These are phyloP conservation scores for Prunus padus DNA, from an alignment of 306 rosid genomes.

Conservation along the genomic window DNA sequence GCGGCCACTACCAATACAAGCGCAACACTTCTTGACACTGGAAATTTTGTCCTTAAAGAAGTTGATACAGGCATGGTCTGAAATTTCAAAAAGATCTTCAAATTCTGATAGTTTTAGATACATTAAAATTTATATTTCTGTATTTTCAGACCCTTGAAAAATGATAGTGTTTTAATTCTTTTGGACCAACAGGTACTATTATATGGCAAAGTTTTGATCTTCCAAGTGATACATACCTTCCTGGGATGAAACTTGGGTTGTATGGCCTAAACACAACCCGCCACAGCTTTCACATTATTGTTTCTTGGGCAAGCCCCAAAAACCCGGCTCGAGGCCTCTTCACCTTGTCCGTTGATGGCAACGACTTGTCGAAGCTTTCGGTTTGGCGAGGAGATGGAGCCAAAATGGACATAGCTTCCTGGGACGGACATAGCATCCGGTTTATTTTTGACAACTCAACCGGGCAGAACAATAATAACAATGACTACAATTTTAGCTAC, in stretches of 20 bases:
- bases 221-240: slow-evolving; percentile 15
- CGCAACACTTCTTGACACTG: slow-evolving; percentile 17
- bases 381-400: slow-evolving; percentile 22
- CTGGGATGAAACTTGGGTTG: slow-evolving; percentile 23
- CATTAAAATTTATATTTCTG: neutral
- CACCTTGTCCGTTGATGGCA: neutral
- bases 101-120: too few species aligned
- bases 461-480: neutral
- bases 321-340: neutral
- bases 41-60: slow-evolving; percentile 7
- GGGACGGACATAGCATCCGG: slow-evolving; percentile 2
- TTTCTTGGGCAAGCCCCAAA: slow-evolving; percentile 12
- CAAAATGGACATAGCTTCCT: neutral
- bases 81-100: neutral
- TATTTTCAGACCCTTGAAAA: too few species aligned
- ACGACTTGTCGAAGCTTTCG: neutral
- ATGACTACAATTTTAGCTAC: slow-evolving; percentile 12
- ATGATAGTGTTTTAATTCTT: too few species aligned
- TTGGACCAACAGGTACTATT: neutral
- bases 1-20: neutral
- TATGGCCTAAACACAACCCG: neutral
- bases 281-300: neutral
- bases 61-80: neutral
- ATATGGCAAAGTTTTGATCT: slow-evolving; percentile 23
- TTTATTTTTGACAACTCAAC: slow-evolving; percentile 13